Evolutionary conservation across 1,284 basidiomycete species (phyloP).

Genomic region (Taiwanofungus camphoratus): DNA sequence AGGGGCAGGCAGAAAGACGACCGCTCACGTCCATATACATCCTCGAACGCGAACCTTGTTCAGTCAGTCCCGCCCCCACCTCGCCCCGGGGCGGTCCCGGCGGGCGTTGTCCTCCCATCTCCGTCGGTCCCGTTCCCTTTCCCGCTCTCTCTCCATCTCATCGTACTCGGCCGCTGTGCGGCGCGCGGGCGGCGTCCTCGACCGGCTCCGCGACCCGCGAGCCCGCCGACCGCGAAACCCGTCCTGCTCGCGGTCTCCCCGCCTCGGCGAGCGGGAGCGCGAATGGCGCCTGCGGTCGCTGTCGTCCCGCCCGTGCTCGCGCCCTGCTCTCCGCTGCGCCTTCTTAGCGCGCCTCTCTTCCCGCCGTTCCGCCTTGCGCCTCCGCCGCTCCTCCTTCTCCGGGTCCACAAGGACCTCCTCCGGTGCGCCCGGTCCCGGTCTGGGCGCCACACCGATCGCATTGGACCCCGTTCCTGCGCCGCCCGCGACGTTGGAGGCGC

Average conservation of each 20-base stretch:
- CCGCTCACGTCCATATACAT: background rate
- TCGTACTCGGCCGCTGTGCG: slow-evolving; percentile 32
- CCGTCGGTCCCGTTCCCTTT: slow-evolving; percentile 45
- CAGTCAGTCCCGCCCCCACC: slow-evolving; percentile 25
- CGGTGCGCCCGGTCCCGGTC: slow-evolving; percentile 19
- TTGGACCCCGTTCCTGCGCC: slow-evolving; percentile 32
- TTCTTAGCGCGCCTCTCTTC: slow-evolving; percentile 52
- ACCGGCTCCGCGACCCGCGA: slow-evolving; percentile 17
- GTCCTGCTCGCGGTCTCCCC: slow-evolving; percentile 10
- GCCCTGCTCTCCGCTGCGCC: slow-evolving; percentile 32
- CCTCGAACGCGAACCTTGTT: background rate
- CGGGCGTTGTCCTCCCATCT: slow-evolving; percentile 44
- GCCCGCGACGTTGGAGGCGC: slow-evolving; percentile 22
- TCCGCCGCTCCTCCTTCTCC: slow-evolving; percentile 52
- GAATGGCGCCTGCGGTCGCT: slow-evolving; percentile 27
- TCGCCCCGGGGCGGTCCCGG: slow-evolving; percentile 27
- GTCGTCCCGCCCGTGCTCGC: slow-evolving; percentile 12
- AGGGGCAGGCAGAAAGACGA: background rate
- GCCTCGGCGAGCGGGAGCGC: slow-evolving; percentile 40
- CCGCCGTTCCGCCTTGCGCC: slow-evolving; percentile 49
- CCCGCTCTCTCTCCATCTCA: slow-evolving; percentile 38
- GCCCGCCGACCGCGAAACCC: slow-evolving; percentile 14
- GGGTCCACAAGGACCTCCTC: slow-evolving; percentile 26
- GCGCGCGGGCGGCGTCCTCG: slow-evolving; percentile 23
- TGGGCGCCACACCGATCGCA: slow-evolving; percentile 24